Evolutionary conservation across 1,284 basidiomycete genomes (phyloP).

Genomic region (Cryptococcus sp.): DNA sequence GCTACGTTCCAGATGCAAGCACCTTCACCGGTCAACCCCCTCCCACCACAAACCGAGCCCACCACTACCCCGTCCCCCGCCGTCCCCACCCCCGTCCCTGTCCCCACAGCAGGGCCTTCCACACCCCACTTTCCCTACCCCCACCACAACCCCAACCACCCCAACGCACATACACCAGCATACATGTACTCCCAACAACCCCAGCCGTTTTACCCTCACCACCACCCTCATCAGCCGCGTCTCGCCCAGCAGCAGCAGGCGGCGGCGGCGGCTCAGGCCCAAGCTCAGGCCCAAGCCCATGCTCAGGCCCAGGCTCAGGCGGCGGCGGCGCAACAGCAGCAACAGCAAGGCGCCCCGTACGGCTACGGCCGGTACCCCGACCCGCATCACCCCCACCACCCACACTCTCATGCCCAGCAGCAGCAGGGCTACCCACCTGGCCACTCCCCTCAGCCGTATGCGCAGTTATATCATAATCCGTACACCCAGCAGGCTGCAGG

Average conservation of each 20-base stretch:
- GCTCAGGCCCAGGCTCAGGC: constrained; percentile 4
- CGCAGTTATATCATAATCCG: constrained; percentile 2
- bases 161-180: background rate
- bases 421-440: constrained; percentile 6
- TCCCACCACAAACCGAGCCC: constrained; percentile 11
- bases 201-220: background rate
- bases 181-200: constrained; percentile 10
- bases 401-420: constrained; percentile 2
- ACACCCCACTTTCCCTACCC: background rate
- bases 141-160: too few species aligned
- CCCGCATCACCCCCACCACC: constrained; percentile 2
- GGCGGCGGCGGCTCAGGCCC: too few species aligned
- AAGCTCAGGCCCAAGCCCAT: background rate
- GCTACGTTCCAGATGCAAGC: constrained; percentile 18
- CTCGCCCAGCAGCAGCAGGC: background rate
- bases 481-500: constrained; percentile 7
- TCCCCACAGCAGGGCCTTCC: constrained; percentile 2
- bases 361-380: background rate
- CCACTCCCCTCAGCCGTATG: background rate
- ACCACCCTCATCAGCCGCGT: constrained; percentile 13
- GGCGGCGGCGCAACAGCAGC: background rate
- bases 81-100: constrained; percentile 10
- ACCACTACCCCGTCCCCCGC: constrained; percentile 14
- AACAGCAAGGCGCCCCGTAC: background rate
- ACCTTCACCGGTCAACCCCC: constrained; percentile 5